phyloP scores from a whole-genome alignment of 768 basidiomycete species.

The Pisolithus orientalis region DNA sequence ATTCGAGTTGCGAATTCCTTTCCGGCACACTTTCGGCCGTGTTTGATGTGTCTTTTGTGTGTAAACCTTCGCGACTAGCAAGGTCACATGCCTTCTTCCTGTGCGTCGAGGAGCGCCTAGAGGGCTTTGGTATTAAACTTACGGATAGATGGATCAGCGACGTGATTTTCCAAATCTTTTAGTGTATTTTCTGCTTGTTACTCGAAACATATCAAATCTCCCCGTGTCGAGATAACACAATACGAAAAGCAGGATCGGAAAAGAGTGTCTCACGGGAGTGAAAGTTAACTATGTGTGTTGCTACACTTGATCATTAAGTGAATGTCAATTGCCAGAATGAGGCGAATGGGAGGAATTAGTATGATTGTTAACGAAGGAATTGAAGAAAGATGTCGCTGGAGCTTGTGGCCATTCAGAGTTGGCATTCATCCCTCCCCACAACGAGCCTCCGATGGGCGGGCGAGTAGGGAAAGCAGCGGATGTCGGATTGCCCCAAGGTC shows the following conservation, averaged over 20 bases:
- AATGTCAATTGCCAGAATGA: slow-evolving; percentile 26
- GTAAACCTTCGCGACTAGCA: too few species aligned
- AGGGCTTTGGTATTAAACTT: too few species aligned
- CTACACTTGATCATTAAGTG: slow-evolving; percentile 18
- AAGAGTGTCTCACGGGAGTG: slow-evolving; percentile 11
- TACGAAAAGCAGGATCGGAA: slow-evolving; percentile 25
- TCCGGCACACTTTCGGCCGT: too few species aligned
- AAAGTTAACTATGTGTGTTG: slow-evolving; percentile 7
- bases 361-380: slow-evolving; percentile 38
- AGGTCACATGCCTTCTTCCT: too few species aligned
- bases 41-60: too few species aligned
- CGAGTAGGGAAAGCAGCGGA: slow-evolving; percentile 30
- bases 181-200: slow-evolving; percentile 28
- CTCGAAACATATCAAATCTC: slow-evolving; percentile 12
- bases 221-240: background rate
- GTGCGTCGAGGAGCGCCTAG: too few species aligned
- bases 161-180: slow-evolving; percentile 29
- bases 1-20: too few species aligned
- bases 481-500: slow-evolving; percentile 42
- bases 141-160: too few species aligned
- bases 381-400: slow-evolving; percentile 42
- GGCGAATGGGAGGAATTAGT: slow-evolving; percentile 47
- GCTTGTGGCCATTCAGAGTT: slow-evolving; percentile 45
- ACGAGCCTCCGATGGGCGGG: slow-evolving; percentile 29
- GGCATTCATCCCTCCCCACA: slow-evolving; percentile 38